A percentile compares a stretch with the other conserved stretches of the same genome.
Evolutionary conservation across 257 asterid species (phyloP).

Genomic region (Prunella vulgaris): DNA sequence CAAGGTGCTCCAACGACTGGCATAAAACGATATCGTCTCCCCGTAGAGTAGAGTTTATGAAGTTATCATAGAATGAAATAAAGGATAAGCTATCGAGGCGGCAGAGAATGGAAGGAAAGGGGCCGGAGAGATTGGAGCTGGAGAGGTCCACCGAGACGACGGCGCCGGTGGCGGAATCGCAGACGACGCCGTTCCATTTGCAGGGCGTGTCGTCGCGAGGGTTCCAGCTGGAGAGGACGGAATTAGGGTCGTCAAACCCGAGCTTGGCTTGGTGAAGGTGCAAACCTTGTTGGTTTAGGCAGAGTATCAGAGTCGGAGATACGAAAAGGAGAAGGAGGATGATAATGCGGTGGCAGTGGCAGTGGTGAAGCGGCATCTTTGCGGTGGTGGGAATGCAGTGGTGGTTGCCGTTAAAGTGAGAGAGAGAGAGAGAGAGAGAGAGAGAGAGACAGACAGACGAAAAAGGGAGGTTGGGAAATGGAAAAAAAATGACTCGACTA

Average conservation of each 20-base stretch:
- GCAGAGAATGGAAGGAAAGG: conserved; percentile 75
- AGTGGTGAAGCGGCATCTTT: conserved; percentile 27
- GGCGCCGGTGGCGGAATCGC: conserved; percentile 44
- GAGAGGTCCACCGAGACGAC: conserved; percentile 75
- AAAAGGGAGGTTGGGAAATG: conserved; percentile 11
- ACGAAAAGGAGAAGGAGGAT: conserved; percentile 26
- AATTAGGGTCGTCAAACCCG: conserved; percentile 71
- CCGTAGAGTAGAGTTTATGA: conserved; percentile 54
- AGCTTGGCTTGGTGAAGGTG: conserved; percentile 60
- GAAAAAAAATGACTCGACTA: conserved; percentile 23
- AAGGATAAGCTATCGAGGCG: conserved; percentile 44
- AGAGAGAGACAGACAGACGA: too few relatives aligned
- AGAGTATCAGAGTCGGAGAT: conserved; percentile 28
- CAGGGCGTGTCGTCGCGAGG: conserved; percentile 58
- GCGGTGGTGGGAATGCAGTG: conserved; percentile 35
- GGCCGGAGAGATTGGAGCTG: conserved; percentile 74
- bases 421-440: too few relatives aligned
- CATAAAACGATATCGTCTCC: conserved; percentile 46
- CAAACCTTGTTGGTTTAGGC: conserved; percentile 60
- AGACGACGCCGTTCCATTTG: conserved; percentile 70
- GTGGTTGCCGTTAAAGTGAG: conserved; percentile 17
- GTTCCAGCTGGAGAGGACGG: conserved; percentile 65
- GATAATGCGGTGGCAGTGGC: conserved; percentile 3
- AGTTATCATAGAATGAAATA: conserved; percentile 70
- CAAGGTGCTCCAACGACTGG: conserved; percentile 66